Evolutionary conservation across 2,329 filamentous ascomycete species (phyloP).

Genomic region (Monosporascus cannonballus): DNA sequence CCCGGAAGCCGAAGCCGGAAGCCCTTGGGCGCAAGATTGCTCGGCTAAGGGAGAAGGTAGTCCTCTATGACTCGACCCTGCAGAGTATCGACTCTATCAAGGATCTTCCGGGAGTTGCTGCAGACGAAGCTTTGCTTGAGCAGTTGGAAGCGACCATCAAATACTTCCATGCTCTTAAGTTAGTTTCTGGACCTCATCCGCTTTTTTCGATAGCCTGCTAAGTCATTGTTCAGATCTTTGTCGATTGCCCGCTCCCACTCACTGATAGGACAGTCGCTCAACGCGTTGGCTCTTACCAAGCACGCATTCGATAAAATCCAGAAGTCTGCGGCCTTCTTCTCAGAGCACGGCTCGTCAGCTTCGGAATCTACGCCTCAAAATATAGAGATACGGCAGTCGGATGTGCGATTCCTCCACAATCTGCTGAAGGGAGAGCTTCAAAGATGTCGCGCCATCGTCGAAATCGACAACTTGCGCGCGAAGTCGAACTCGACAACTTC

Average conservation of each 20-base stretch:
- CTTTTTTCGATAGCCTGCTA: slow-evolving; percentile 3
- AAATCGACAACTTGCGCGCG: slow-evolving; percentile 63
- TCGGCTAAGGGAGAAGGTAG: slow-evolving; percentile 77
- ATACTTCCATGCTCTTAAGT: slow-evolving; percentile 90
- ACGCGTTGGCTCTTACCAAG: slow-evolving; percentile 79
- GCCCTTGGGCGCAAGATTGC: slow-evolving; percentile 70
- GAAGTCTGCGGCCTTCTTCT: slow-evolving; percentile 42
- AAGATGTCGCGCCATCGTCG: slow-evolving; percentile 78
- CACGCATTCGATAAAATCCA: slow-evolving; percentile 61
- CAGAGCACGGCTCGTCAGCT: slow-evolving; percentile 27
- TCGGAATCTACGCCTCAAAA: slow-evolving; percentile 49
- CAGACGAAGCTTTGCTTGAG: slow-evolving; percentile 67
- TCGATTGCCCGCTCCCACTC: slow-evolving; percentile 81
- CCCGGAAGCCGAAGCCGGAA: slow-evolving; percentile 39
- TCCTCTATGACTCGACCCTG: slow-evolving; percentile 84
- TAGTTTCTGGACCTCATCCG: slow-evolving; percentile 24
- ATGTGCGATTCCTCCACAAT: slow-evolving; percentile 51
- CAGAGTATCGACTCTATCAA: slow-evolving; percentile 88
- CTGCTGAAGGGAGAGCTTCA: slow-evolving; percentile 68
- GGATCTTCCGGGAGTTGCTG: slow-evolving; percentile 82
- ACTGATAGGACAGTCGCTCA: slow-evolving; percentile 63
- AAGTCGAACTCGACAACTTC: slow-evolving; percentile 36
- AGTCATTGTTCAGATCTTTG: slow-evolving; percentile 54
- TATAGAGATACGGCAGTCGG: slow-evolving; percentile 57
- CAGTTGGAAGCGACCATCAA: slow-evolving; percentile 72